A percentile compares a stretch with the other conserved stretches of the same genome.
Conservation (phyloP, 129 eudicot genomes). For the Ambrosia trifida region DNA sequence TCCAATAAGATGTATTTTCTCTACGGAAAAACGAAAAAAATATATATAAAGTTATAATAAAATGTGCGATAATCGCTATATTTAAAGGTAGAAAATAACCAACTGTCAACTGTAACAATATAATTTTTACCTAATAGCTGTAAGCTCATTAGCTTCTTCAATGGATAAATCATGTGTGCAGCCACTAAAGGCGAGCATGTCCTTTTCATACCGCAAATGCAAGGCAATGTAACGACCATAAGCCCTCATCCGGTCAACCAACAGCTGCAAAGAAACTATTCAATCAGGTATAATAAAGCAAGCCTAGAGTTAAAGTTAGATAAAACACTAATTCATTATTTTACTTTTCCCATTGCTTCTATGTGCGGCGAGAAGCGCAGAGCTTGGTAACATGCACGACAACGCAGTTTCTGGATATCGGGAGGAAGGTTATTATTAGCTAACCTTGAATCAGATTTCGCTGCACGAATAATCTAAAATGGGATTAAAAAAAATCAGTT, state of each 20-base stretch:
- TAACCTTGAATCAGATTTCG: conserved; percentile 92
- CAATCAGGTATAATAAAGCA: neutral
- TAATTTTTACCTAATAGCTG: conserved; percentile 53
- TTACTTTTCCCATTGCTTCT: conserved; percentile 94
- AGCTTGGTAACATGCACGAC: conserved; percentile 92
- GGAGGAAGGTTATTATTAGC: conserved; percentile 95
- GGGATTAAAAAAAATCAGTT: conserved; percentile 2
- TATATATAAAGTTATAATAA: neutral
- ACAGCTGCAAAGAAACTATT: conserved; percentile 44
- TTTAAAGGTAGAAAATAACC: neutral
- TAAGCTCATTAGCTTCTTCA: conserved; percentile 83
- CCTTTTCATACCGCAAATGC: conserved; percentile 92
- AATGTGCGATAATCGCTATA: neutral
- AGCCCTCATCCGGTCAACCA: conserved; percentile 85
- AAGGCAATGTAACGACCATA: conserved; percentile 83
- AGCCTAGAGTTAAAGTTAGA: neutral
- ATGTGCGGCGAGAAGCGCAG: conserved; percentile 80
- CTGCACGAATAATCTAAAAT: conserved; percentile 84
- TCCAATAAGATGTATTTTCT: conserved; percentile 90
- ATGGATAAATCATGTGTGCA: conserved; percentile 87
- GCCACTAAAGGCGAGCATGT: conserved; percentile 99
- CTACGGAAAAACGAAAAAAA: conserved; percentile 31
- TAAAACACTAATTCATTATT: neutral
- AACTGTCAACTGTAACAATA: neutral
- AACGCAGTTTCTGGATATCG: conserved; percentile 82